Conservation (phyloP, 2,329 filamentous ascomycete species). For the Thielaviopsis populi region DNA sequence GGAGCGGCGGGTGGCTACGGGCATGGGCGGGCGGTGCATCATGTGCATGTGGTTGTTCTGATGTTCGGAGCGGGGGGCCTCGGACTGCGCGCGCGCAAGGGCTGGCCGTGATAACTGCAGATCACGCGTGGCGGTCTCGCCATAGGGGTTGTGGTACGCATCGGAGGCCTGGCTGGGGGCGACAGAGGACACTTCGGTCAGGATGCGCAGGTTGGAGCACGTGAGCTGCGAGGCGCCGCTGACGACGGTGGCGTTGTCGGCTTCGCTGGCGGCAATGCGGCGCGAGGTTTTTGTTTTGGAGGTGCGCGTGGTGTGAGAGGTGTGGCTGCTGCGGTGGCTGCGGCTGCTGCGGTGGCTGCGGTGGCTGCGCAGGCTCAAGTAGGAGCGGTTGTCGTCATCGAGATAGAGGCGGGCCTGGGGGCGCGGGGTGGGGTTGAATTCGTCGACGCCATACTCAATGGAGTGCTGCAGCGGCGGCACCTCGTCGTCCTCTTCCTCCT, state of each 20-base stretch:
- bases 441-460: slow-evolving; percentile 23
- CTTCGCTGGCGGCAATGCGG: slow-evolving; percentile 18
- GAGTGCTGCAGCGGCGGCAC: slow-evolving; percentile 17
- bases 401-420: slow-evolving; percentile 19
- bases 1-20: slow-evolving; percentile 16
- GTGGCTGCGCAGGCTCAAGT: slow-evolving; percentile 26
- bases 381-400: slow-evolving; percentile 26
- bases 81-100: slow-evolving; percentile 23
- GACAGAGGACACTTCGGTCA: slow-evolving; percentile 37
- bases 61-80: slow-evolving; percentile 23
- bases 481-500: slow-evolving; percentile 16
- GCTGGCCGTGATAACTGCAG: slow-evolving; percentile 21
- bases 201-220: slow-evolving; percentile 36
- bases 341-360: slow-evolving; percentile 21
- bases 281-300: slow-evolving; percentile 18
- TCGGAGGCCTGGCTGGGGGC: slow-evolving; percentile 26
- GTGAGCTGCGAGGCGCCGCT: slow-evolving; percentile 31
- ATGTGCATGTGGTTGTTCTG: slow-evolving; percentile 28
- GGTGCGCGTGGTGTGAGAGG: slow-evolving; percentile 9
- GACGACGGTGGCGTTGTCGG: slow-evolving; percentile 11
- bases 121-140: slow-evolving; percentile 27
- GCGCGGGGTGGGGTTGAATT: slow-evolving; percentile 19
- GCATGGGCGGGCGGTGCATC: slow-evolving; percentile 5
- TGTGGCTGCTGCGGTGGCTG: slow-evolving; percentile 19
- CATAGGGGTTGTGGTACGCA: slow-evolving; percentile 28